Evolutionary conservation across 257 asterid species (phyloP).

Genomic region (Gentiana straminea): DNA sequence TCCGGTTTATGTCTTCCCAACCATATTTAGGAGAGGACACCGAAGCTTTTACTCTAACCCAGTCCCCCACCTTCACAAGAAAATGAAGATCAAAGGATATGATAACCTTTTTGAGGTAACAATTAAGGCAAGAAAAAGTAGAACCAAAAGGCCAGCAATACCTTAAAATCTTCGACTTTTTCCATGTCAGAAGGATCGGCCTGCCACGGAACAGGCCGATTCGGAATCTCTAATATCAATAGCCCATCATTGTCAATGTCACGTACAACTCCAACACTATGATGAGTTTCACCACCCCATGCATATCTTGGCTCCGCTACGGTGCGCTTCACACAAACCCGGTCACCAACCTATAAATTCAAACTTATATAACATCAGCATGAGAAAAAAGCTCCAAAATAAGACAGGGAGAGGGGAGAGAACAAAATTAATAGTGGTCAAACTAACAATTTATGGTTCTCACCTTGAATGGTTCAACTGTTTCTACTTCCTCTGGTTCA

Average conservation of each 20-base stretch:
- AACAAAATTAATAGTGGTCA: not conserved
- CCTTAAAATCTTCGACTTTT: slow-evolving; percentile 90
- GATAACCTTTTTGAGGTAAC: slow-evolving; percentile 2
- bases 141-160: slow-evolving; percentile 18
- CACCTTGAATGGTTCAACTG: slow-evolving; percentile 92
- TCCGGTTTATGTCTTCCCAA: slow-evolving; percentile 90
- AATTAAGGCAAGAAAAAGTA: not conserved
- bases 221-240: slow-evolving; percentile 74
- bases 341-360: slow-evolving; percentile 66
- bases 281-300: slow-evolving; percentile 99
- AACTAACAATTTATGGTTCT: slow-evolving; percentile 12
- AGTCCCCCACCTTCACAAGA: slow-evolving; percentile 67
- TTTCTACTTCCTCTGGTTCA: slow-evolving; percentile 99
- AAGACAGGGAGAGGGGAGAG: not conserved
- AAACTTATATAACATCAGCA: not conserved
- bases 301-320: slow-evolving; percentile 99
- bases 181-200: slow-evolving; percentile 99
- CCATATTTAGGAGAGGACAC: slow-evolving; percentile 97
- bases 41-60: slow-evolving; percentile 90
- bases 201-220: slow-evolving; percentile 92
- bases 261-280: slow-evolving; percentile 84
- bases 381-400: not conserved
- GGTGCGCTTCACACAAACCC: slow-evolving; percentile 97
- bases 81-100: slow-evolving; percentile 3
- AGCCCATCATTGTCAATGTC: slow-evolving; percentile 97